Base-by-base conservation (phyloP, 352 stramenopile genomes). In the Pythium utonaiense region DNA sequence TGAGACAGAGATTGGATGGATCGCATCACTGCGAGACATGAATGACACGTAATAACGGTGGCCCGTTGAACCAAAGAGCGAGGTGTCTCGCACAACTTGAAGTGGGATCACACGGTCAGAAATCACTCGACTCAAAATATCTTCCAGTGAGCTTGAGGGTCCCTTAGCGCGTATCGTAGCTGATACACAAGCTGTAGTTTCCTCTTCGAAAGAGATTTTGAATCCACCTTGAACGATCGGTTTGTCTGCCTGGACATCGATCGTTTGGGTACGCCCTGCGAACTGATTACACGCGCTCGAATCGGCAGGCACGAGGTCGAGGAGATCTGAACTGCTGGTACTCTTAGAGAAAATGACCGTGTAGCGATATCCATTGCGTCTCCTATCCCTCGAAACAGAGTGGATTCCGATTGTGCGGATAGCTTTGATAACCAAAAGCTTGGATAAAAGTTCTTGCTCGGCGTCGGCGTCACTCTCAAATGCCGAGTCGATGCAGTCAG, bases 341-440 rank as follows among this genome's bases (percentile, higher is more conserved):
- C 77, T 60, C 13, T 33, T 53, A 1, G 61, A 66, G 49, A 91
- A 84, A 28, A 55, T 48, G 13, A 93, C 62, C 0, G 48, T 47
- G 30, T 88, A 89, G 4, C 77, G 77, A 70, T 75, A 88, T 0
- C 83, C 83, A 50, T 82, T 86, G 0, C 57, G 60, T 1, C 65
- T 40, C 4, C 38, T 57, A 0, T 38, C 19, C 28, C 78, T 53
- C 6, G 57, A 56, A 8, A 87, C 57, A 0, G 60, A 64, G 5
- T 45, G 64, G 40, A 92, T 73, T 3, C 80, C 80, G 25, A 90
- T 85, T 3, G 80, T 90, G 17, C 74, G 69, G 3, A 92, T 44
- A 28, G 75, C 57, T 24, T 72, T 56, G n/a, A 90, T 73, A 0
- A 52, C 50, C 3, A 62, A 25, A 17, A 92, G 48, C 28, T 81